A percentile compares a stretch with the other conserved stretches of the same genome.
Conservation (phyloP, 352 stramenopile genomes). For the Phytophthora brassicae region DNA sequence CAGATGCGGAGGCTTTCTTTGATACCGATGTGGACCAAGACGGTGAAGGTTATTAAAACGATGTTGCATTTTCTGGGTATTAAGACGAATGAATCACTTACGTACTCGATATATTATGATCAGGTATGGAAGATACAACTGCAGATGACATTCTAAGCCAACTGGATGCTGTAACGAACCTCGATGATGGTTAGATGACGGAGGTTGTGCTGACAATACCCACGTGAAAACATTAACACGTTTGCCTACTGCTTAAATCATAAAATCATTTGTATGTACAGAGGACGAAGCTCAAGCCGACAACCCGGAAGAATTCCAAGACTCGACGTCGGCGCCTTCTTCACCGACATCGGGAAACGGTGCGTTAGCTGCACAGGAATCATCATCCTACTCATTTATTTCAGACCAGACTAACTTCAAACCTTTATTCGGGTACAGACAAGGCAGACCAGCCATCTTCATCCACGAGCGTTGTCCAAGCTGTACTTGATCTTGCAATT, state of each 20-base stretch:
- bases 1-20: constrained; percentile 33
- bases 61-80: too few species aligned
- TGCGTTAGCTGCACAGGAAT: neutral
- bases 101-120: neutral
- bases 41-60: constrained; percentile 13
- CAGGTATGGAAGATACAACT: constrained; percentile 17
- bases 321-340: constrained; percentile 11
- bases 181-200: constrained; percentile 27
- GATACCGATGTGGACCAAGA: constrained; percentile 19
- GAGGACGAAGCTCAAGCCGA: constrained; percentile 18
- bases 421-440: neutral
- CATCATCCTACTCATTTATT: neutral
- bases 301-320: constrained; percentile 22
- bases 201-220: neutral
- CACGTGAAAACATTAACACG: neutral
- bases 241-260: neutral
- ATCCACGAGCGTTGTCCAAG: constrained; percentile 15
- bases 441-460: neutral
- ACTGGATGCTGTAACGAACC: constrained; percentile 33
- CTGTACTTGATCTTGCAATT: constrained; percentile 23
- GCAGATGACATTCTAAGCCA: constrained; percentile 42
- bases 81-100: neutral
- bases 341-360: constrained; percentile 1
- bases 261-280: neutral
- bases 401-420: neutral